Base-by-base conservation (phyloP, 2,329 filamentous ascomycete genomes). In the Arachnomyces sp. region DNA sequence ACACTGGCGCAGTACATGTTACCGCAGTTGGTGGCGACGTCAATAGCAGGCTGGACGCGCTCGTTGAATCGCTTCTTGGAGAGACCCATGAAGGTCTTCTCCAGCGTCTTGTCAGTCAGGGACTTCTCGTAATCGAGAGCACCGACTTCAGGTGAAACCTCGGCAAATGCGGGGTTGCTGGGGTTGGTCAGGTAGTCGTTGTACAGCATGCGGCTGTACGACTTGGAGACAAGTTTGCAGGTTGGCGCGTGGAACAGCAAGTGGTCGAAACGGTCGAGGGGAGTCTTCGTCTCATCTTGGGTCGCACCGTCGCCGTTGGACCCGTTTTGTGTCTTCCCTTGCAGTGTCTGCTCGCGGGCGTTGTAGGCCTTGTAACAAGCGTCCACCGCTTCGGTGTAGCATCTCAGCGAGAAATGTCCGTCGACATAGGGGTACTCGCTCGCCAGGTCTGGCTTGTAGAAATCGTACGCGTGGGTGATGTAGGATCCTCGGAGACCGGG, bases 191-290 rank as follows among this genome's bases (percentile, higher is more conserved):
- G 74, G 72, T 83, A 92, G 69, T 92, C 86, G 62, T 90, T 86
- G 75, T 92, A 92, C 43, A 90, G 72, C 49, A 92, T 74, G 51
- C 86, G 83, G 44, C 78, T 86, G 60, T 88, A 92, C 13, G 84
- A 88, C 72, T 92, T 92, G 60, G 84, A 73, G 46, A 92, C 86
- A 43, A 88, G 74, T 73, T 92, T 92, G 82, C 86, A 92, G 48
- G 81, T 90, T 31, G 86, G 86, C 13, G 86, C 75, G 65, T 92
- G 86, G 79, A 89, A 92, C 45, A 80, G 66, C 60, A 92, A 67
- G 70, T 87, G 86, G 66, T 90, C 85, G 63, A 92, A 92, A 57
- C 84, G 81, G 65, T 90, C 85, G 44, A 92, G 67, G 36, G 74
- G 68, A 30, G 79, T 78, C 69, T 83, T 81, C 57, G 66, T 52